Conservation (phyloP, 768 basidiomycete species). For the Suillus hirtellus region DNA sequence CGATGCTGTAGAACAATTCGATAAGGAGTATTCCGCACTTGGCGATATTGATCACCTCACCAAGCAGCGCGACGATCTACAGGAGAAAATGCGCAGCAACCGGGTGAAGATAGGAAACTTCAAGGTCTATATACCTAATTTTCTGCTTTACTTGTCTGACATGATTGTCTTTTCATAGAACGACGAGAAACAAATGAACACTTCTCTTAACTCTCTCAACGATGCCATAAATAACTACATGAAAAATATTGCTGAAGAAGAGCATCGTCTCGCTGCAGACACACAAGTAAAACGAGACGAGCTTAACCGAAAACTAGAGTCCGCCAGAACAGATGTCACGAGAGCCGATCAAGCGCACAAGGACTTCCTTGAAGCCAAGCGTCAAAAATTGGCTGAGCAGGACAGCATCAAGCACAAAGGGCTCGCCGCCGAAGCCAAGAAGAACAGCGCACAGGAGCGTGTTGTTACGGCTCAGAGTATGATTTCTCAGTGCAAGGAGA, state of each 20-base stretch:
- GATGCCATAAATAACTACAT: slow-evolving; percentile 38
- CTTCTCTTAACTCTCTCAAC: slow-evolving; percentile 36
- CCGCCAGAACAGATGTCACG: slow-evolving; percentile 41
- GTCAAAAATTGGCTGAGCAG: slow-evolving; percentile 29
- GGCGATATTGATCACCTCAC: slow-evolving; percentile 51
- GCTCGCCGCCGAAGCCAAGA: slow-evolving; percentile 34
- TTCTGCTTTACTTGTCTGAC: slow-evolving; percentile 11
- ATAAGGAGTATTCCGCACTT: slow-evolving; percentile 42
- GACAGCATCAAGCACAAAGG: slow-evolving; percentile 38
- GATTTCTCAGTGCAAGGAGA: slow-evolving; percentile 49
- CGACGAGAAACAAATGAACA: slow-evolving; percentile 52
- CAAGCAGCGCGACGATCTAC: slow-evolving; percentile 34
- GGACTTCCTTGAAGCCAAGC: slow-evolving; percentile 35
- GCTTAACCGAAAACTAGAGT: slow-evolving; percentile 49
- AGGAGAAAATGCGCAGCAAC: slow-evolving; percentile 46
- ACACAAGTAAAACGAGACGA: slow-evolving; percentile 66
- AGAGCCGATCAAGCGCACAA: slow-evolving; percentile 38
- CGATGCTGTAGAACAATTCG: slow-evolving; percentile 37
- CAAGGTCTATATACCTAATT: slow-evolving; percentile 38
- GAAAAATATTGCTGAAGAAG: slow-evolving; percentile 53
- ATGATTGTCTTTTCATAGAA: slow-evolving; percentile 34
- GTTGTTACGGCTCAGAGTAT: slow-evolving; percentile 50
- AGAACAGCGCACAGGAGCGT: slow-evolving; percentile 34
- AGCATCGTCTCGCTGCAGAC: slow-evolving; percentile 51
- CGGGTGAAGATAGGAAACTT: slow-evolving; percentile 43